Base-by-base conservation (phyloP, 495 filamentous ascomycete genomes). In the Xylaria grammica region DNA sequence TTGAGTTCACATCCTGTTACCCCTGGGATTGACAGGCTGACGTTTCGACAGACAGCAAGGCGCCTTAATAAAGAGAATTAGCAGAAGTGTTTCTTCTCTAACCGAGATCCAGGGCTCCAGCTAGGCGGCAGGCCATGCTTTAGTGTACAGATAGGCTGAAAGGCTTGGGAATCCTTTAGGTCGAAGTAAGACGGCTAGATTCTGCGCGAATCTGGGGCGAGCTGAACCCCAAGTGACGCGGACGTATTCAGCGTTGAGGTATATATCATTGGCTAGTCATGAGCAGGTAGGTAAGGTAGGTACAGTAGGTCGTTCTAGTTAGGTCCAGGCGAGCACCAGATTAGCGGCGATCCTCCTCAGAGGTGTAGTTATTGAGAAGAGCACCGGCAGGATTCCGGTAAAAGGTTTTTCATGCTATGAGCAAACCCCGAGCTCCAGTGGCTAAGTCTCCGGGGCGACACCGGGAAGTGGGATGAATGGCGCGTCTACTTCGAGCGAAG, bases 1-100 rank as follows among this genome's bases (percentile, higher is more conserved):
- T 17, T 42, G 20, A 27, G 32, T 24, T 59, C 56, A 59, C 56
- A 59, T 59, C 56, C 26, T 59, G 42, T 24, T 36, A n/a, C 46
- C 15, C 8, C 15, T 26, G 38, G 26, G n/a, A 19, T 20, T 30
- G 40, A 30, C 9, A 38, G 8, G 9, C 26, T 20, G 54, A 13
- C 5, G 19, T 9, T n/a, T 44, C 26, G 17, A 45, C 40, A 11
- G 10, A 20, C 54, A 32, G 17, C 24, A 46, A 45, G 17, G 7
- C 26, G 38, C 4, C 38, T 22, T 30, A 44, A 58, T 20, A 45
- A 30, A n/a, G 45, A 58, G 17, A 9, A 15, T 30, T 29, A 8
- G 34, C 15, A 44, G 13, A 29, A 58, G 54, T 19, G 3, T 27
- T 58, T 13, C n/a, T 58, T 22, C 38, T 45, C 8, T 11, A 27